Evolutionary conservation across 2,329 filamentous ascomycete genomes (phyloP).

Genomic region (Aspergillus fumigatiaffinis): DNA sequence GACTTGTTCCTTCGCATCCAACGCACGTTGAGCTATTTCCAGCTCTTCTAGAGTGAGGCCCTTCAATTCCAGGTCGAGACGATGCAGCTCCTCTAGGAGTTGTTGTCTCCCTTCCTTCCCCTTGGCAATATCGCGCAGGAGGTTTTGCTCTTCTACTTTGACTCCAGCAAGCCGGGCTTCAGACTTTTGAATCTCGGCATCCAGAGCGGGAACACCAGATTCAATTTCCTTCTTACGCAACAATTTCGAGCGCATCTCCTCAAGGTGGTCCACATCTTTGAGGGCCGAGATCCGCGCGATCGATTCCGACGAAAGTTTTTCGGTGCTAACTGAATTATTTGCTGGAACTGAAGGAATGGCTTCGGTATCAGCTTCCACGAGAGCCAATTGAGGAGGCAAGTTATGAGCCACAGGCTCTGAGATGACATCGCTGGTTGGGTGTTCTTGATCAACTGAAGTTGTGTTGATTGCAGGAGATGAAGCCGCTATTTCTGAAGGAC

Average conservation of each 20-base stretch:
- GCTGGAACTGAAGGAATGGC: neutral
- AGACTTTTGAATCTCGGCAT: slow-evolving; percentile 42
- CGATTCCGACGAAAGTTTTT: neutral
- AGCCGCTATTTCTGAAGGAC: slow-evolving; percentile 18
- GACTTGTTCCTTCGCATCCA: slow-evolving; percentile 16
- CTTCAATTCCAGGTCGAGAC: slow-evolving; percentile 46
- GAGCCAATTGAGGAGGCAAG: neutral
- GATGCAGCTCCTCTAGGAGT: slow-evolving; percentile 48
- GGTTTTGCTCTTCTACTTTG: slow-evolving; percentile 34
- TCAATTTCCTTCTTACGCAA: slow-evolving; percentile 48
- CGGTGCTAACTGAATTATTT: slow-evolving; percentile 1
- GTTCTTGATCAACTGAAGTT: slow-evolving; percentile 7
- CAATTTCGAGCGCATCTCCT: slow-evolving; percentile 35
- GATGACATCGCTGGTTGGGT: neutral
- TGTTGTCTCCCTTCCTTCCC: slow-evolving; percentile 40
- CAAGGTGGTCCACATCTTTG: slow-evolving; percentile 15
- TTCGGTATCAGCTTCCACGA: neutral
- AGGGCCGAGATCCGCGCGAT: neutral
- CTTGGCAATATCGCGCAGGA: slow-evolving; percentile 46
- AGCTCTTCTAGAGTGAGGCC: slow-evolving; percentile 45
- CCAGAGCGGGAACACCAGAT: slow-evolving; percentile 43
- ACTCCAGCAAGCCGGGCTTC: slow-evolving; percentile 30
- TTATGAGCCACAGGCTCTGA: neutral
- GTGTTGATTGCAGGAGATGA: slow-evolving; percentile 16
- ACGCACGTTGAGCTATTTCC: slow-evolving; percentile 29